These are phyloP conservation scores for Mortierella sp. DNA, from an alignment of 371 early-diverging fungal species.

Conservation along the genomic window DNA sequence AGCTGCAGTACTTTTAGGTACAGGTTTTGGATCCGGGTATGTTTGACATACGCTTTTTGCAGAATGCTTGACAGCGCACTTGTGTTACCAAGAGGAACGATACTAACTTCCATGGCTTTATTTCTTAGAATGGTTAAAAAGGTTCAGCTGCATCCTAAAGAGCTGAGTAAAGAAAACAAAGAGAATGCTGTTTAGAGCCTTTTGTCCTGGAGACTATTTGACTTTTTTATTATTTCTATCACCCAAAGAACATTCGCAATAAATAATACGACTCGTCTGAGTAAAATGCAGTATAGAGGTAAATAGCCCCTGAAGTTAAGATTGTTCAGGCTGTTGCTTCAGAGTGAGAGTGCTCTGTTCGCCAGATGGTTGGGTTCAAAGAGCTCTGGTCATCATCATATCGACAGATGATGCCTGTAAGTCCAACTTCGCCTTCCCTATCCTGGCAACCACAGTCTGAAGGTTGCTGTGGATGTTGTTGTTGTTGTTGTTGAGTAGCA, in stretches of 20 bases:
- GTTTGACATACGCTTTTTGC: neutral
- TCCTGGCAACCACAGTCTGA: conserved; percentile 32
- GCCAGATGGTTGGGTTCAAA: conserved; percentile 1
- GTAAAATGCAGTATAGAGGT: neutral
- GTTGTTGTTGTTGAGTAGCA: conserved; percentile 6
- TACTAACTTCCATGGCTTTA: neutral
- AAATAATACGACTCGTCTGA: neutral
- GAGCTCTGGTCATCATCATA: conserved; percentile 47
- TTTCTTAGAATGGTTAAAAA: conserved; percentile 46
- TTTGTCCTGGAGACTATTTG: neutral
- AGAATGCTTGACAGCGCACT: neutral
- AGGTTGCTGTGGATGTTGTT: conserved; percentile 9
- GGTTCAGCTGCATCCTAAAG: conserved; percentile 46
- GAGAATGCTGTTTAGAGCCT: conserved; percentile 9
- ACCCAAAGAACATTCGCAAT: neutral
- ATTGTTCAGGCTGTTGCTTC: neutral
- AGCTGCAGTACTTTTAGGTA: conserved; percentile 45
- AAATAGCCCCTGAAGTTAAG: neutral
- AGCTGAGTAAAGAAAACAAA: conserved; percentile 27
- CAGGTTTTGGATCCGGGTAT: conserved; percentile 56
- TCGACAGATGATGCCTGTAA: conserved; percentile 46
- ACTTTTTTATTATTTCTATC: neutral
- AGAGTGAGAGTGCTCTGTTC: neutral
- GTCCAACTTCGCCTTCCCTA: conserved; percentile 48
- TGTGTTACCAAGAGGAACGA: neutral